These are phyloP conservation scores for Posidonia australis DNA, from an alignment of 106 monocot genomes.

Conservation along the genomic window DNA sequence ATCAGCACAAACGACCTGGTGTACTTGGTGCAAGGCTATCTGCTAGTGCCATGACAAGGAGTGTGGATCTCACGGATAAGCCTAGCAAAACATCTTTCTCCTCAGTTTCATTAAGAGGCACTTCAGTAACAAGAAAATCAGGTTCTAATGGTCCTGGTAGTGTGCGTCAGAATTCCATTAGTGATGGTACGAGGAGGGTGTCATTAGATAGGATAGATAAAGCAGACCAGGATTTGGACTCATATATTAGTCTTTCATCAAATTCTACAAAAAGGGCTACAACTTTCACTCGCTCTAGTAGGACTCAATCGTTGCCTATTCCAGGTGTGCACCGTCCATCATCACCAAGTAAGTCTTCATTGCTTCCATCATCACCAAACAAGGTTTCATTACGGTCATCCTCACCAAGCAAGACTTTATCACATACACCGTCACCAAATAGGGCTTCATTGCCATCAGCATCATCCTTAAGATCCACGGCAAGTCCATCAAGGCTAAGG, in stretches of 20 bases:
- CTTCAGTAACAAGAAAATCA: slow-evolving; percentile 30
- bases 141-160: slow-evolving; percentile 7
- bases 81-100: slow-evolving; percentile 18
- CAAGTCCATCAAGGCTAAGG: slow-evolving; percentile 36
- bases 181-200: slow-evolving; percentile 4
- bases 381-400: slow-evolving; percentile 12
- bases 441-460: slow-evolving; percentile 12
- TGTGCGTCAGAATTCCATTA: slow-evolving; percentile 9
- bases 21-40: slow-evolving; percentile 31
- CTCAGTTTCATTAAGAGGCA: slow-evolving; percentile 18
- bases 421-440: slow-evolving; percentile 21
- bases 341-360: slow-evolving; percentile 18
- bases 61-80: slow-evolving; percentile 38
- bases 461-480: slow-evolving; percentile 8
- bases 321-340: neutral
- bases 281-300: slow-evolving; percentile 15
- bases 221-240: neutral
- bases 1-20: slow-evolving; percentile 48
- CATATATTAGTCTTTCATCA: slow-evolving; percentile 9
- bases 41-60: slow-evolving; percentile 18
- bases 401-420: slow-evolving; percentile 19
- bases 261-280: neutral
- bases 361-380: slow-evolving; percentile 18
- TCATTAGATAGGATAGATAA: slow-evolving; percentile 15
- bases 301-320: slow-evolving; percentile 19